Evolutionary conservation across 257 asterid species (phyloP).

Genomic region (Lycium barbarum): DNA sequence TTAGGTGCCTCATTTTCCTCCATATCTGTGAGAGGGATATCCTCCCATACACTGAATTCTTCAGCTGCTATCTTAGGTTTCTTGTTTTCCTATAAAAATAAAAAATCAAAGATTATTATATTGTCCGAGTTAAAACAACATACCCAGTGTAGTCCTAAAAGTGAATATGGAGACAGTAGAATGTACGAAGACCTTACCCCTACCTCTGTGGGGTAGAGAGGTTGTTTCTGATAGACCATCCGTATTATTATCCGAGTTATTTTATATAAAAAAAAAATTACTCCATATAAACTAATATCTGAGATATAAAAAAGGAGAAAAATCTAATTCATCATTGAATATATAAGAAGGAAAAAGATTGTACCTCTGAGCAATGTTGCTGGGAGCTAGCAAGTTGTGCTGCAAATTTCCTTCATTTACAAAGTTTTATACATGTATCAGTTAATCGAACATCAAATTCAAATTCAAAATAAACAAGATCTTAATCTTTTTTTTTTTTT

Average conservation of each 20-base stretch:
- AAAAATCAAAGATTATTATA: background rate
- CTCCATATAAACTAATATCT: background rate
- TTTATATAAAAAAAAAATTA: background rate
- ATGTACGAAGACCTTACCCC: too few relatives aligned
- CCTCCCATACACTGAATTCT: slow-evolving; percentile 52
- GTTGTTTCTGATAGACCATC: too few relatives aligned
- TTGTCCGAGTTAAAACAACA: too few relatives aligned
- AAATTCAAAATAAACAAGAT: background rate
- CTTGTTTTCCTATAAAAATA: slow-evolving; percentile 43
- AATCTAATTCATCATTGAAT: background rate
- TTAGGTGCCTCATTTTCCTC: slow-evolving; percentile 53
- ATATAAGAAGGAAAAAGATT: background rate
- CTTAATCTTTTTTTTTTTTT: background rate
- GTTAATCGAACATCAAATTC: slow-evolving; percentile 7
- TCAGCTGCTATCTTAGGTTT: slow-evolving; percentile 45
- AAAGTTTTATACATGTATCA: background rate
- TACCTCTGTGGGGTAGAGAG: too few relatives aligned
- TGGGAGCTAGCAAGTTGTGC: slow-evolving; percentile 71
- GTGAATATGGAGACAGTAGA: too few relatives aligned
- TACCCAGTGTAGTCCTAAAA: too few relatives aligned
- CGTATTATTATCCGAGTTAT: background rate
- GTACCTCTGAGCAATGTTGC: slow-evolving; percentile 54
- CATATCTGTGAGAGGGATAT: slow-evolving; percentile 53
- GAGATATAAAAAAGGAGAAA: background rate
- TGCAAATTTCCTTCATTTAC: slow-evolving; percentile 63